A percentile compares a stretch with the other conserved stretches of the same genome.
phyloP scores from a whole-genome alignment of 768 basidiomycete species.

The Podaxis sp. region DNA sequence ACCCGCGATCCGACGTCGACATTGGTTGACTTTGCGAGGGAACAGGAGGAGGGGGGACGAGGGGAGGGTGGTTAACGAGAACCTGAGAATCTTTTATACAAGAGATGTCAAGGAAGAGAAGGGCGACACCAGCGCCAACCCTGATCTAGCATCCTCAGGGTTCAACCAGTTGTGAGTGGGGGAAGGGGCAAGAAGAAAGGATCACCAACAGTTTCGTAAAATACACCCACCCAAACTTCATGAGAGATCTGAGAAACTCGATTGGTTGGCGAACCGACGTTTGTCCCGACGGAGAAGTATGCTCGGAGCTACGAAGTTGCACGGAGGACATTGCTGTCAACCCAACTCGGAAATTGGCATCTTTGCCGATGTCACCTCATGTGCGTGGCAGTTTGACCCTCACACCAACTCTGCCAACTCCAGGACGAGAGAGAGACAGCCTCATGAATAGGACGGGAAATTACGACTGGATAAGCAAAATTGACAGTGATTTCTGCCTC shows the following conservation, averaged over 20 bases:
- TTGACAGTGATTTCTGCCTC: too few relatives aligned
- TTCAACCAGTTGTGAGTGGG: not conserved
- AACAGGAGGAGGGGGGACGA: not conserved
- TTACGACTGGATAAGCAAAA: too few relatives aligned
- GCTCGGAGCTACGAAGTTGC: not conserved
- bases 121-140: constrained; percentile 3
- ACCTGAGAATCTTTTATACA: constrained; percentile 4
- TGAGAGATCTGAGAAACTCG: not conserved
- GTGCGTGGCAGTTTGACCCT: not conserved
- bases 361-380: not conserved
- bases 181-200: not conserved
- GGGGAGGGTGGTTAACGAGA: constrained; percentile 6
- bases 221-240: not conserved
- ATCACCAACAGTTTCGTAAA: not conserved
- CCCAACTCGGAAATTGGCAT: not conserved
- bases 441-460: too few relatives aligned
- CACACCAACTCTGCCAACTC: not conserved
- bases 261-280: not conserved
- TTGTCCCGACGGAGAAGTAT: not conserved
- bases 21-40: not conserved
- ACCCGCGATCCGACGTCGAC: constrained; percentile 7
- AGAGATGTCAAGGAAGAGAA: not conserved
- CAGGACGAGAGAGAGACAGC: too few relatives aligned
- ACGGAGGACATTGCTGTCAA: not conserved
- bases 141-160: not conserved